Base-by-base conservation (phyloP, 2,329 filamentous ascomycete species). In the Alternaria metachromatica region DNA sequence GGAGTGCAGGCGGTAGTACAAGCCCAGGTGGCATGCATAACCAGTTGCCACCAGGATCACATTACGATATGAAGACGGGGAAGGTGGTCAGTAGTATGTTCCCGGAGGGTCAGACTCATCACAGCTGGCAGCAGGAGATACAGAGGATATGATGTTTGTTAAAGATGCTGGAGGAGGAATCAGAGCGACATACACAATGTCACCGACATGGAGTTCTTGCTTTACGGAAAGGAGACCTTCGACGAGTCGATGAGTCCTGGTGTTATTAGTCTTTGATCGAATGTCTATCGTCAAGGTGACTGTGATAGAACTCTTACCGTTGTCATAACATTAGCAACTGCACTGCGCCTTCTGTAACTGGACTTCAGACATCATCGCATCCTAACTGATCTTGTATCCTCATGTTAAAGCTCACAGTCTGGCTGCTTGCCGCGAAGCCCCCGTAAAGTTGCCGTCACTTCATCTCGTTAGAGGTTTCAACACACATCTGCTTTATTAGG, bases 21-120 rank as follows among this genome's bases (percentile, higher is more conserved):
- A 60, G 51, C 20, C 37, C 54, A 12, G 49, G 12, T n/a, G 18
- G 18, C 13, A 7, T 51, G n/a, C 44, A 59, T 20, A 62, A 53
- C 10, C 56, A 65, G 41, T 11, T 70, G 20, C 62, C 66, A n/a
- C 63, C 66, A 9, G 68, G 68, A 13, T 49, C 66, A 10, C 53
- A 70, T 60, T 33, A 62, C 23, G 66, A 70, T 57, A 62, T 65
- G 58, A 70, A 44, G 41, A 70, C 66, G 6, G 68, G 68, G 6
- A 55, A 63, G 55, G 45, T 70, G n/a, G 66, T 67, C 8, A 51
- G 49, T 18, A 55, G 56, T 25, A 70, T 70, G 66, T 68, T 65
- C 33, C 68, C 68, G 8, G 63, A 62, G 18, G 64, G 58, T 4
- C 64, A 69, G 45, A 51, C 41, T 9, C 33, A 49, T 9, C 44